Conservation (phyloP, 306 rosid species). For the Fragaria vesca region DNA sequence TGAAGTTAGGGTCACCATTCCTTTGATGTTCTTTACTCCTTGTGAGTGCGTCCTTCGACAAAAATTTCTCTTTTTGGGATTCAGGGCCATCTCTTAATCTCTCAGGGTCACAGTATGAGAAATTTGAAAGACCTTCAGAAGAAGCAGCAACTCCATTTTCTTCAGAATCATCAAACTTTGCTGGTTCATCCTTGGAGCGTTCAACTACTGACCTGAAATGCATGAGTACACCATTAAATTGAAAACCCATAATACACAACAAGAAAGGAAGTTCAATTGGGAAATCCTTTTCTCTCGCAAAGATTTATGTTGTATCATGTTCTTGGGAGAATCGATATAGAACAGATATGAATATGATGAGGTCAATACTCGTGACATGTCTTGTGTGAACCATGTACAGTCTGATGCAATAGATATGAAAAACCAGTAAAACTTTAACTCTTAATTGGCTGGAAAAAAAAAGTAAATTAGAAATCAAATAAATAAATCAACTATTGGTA, state of each 20-base stretch:
- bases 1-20: constrained; percentile 34
- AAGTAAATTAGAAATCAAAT: neutral
- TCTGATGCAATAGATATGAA: neutral
- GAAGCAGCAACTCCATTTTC: constrained; percentile 45
- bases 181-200: constrained; percentile 36
- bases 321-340: neutral
- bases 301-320: neutral
- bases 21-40: constrained; percentile 27
- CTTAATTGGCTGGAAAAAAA: neutral
- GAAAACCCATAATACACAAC: neutral
- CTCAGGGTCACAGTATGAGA: constrained; percentile 37
- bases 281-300: neutral
- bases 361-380: neutral
- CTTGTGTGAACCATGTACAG: neutral
- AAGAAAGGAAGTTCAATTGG: neutral
- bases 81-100: constrained; percentile 38
- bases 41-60: constrained; percentile 23
- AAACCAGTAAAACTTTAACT: constrained; percentile 1
- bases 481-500: neutral
- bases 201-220: constrained; percentile 51
- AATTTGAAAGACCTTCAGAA: constrained; percentile 48
- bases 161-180: constrained; percentile 28
- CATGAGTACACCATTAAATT: constrained; percentile 2
- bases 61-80: constrained; percentile 38
- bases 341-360: neutral